phyloP scores from a whole-genome alignment of 2,329 filamentous ascomycete genomes.

The Periconia digitata region DNA sequence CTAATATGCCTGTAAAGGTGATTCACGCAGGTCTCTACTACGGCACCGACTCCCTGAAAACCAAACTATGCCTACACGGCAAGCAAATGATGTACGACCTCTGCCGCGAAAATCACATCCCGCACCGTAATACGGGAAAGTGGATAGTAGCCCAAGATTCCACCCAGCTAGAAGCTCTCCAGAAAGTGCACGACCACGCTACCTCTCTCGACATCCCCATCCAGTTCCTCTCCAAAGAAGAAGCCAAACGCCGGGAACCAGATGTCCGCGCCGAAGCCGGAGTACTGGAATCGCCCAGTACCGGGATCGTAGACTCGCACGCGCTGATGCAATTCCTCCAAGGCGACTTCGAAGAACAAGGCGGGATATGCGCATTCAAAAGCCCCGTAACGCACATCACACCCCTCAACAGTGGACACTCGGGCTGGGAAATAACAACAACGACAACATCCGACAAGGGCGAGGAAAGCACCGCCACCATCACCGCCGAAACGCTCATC shows the following conservation, averaged over 20 bases:
- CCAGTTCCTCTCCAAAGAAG: conserved; percentile 64
- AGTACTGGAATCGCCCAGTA: conserved; percentile 80
- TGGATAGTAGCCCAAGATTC: conserved; percentile 91
- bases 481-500: conserved; percentile 76
- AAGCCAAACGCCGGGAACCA: conserved; percentile 69
- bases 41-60: conserved; percentile 74
- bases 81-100: conserved; percentile 76
- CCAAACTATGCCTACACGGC: conserved; percentile 77
- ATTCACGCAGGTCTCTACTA: conserved; percentile 97
- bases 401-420: conserved; percentile 54
- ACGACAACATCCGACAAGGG: conserved; percentile 22
- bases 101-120: conserved; percentile 68
- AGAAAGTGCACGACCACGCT: conserved; percentile 59
- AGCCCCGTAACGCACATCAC: conserved; percentile 65
- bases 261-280: conserved; percentile 71
- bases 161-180: conserved; percentile 65
- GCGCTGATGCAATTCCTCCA: conserved; percentile 78
- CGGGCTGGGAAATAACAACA: conserved; percentile 71
- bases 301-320: conserved; percentile 90
- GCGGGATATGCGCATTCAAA: conserved; percentile 72
- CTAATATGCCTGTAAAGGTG: too few species aligned
- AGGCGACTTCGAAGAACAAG: conserved; percentile 73
- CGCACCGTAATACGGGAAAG: conserved; percentile 77
- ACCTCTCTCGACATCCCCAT: conserved; percentile 66
- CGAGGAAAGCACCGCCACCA: conserved; percentile 50